phyloP scores from a whole-genome alignment of 805 yeast genomes.

The Saccharomycopsis selenospora region DNA sequence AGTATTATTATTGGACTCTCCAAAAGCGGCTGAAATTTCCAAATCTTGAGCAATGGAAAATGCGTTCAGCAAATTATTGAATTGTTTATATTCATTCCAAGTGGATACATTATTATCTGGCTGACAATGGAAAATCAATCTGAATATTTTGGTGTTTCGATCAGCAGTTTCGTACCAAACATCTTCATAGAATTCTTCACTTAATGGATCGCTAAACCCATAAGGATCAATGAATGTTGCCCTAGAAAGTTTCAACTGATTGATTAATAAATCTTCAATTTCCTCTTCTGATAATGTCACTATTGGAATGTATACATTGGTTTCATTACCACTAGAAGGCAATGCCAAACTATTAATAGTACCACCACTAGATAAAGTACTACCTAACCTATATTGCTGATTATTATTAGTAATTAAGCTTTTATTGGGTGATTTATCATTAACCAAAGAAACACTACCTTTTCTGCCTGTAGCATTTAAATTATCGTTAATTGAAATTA shows the following conservation, averaged over 20 bases:
- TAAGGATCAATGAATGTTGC: constrained; percentile 74
- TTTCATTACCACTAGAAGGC: too few relatives aligned
- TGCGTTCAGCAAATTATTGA: constrained; percentile 50
- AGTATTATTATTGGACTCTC: too few relatives aligned
- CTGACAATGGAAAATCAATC: constrained; percentile 85
- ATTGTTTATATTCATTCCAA: constrained; percentile 84
- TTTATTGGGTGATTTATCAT: background rate
- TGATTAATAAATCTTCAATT: constrained; percentile 15
- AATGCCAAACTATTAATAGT: too few relatives aligned
- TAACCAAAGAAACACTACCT: too few relatives aligned
- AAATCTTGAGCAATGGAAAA: constrained; percentile 35
- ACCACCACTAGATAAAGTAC: too few relatives aligned
- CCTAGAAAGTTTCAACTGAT: constrained; percentile 17
- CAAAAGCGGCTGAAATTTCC: constrained; percentile 23
- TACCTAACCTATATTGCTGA: background rate
- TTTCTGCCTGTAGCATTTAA: too few relatives aligned
- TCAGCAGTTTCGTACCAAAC: constrained; percentile 78
- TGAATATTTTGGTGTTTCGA: constrained; percentile 71
- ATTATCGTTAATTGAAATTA: background rate
- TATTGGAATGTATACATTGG: constrained; percentile 31
- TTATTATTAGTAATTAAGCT: background rate
- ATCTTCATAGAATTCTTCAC: constrained; percentile 75
- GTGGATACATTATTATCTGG: constrained; percentile 88
- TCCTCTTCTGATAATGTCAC: constrained; percentile 25
- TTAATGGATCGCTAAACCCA: constrained; percentile 79